These are phyloP conservation scores for Nitzschia palea DNA, from an alignment of 108 stramenopile genomes.

Conservation along the genomic window DNA sequence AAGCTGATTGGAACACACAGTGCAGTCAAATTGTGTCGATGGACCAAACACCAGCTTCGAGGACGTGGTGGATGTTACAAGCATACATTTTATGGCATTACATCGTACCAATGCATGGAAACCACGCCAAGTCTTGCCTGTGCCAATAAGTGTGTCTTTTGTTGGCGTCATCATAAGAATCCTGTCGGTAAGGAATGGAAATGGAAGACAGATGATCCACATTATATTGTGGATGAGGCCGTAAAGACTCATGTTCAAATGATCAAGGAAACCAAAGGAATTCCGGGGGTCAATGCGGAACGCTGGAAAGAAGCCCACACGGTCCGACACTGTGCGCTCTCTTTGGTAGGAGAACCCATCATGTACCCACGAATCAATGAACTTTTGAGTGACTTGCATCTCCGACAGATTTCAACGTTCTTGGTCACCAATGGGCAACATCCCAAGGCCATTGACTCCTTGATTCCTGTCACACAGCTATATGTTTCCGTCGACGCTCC, in stretches of 20 bases:
- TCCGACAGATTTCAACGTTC: conserved; percentile 88
- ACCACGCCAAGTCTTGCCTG: conserved; percentile 93
- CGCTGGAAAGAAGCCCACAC: conserved; percentile 93
- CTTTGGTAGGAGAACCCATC: conserved; percentile 91
- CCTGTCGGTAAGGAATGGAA: conserved; percentile 96
- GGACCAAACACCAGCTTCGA: conserved; percentile 97
- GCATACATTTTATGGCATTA: conserved; percentile 96
- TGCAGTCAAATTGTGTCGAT: conserved; percentile 97
- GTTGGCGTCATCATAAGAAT: conserved; percentile 99
- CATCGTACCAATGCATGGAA: conserved; percentile 97
- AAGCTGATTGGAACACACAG: conserved; percentile 94
- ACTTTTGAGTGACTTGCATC: conserved; percentile 85
- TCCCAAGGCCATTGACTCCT: conserved; percentile 82
- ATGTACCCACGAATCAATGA: conserved; percentile 97
- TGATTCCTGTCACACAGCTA: conserved; percentile 94
- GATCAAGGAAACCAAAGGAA: conserved; percentile 94
- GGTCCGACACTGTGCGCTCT: conserved; percentile 87
- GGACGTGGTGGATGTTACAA: conserved; percentile 97
- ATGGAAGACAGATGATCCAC: conserved; percentile 95
- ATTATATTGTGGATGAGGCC: conserved; percentile 87
- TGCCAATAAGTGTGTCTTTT: conserved; percentile 98
- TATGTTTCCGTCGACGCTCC: conserved; percentile 94
- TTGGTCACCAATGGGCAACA: conserved; percentile 98
- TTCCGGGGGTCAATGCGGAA: conserved; percentile 92
- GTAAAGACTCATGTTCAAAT: conserved; percentile 80